phyloP scores from a whole-genome alignment of 495 filamentous ascomycete genomes.

The Staphylotrichum longicolle region DNA sequence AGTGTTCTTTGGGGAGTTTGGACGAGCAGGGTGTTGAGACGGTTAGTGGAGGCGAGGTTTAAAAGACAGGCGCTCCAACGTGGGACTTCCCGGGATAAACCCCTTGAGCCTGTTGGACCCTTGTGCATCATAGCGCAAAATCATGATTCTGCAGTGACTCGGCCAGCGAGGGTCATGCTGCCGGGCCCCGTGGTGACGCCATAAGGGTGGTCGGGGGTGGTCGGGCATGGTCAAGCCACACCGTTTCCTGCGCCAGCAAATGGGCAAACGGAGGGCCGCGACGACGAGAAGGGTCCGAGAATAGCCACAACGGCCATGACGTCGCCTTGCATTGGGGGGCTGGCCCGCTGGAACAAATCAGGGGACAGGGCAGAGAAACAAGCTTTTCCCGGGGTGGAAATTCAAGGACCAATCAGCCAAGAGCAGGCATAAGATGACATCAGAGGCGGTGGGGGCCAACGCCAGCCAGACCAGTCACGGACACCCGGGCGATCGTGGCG shows the following conservation, averaged over 20 bases:
- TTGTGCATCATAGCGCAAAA: conserved; percentile 29
- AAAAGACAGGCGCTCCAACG: conserved; percentile 18
- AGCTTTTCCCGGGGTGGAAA: conserved; percentile 20
- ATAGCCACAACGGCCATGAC: conserved; percentile 23
- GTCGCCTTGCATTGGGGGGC: conserved; percentile 9
- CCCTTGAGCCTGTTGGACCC: conserved; percentile 16
- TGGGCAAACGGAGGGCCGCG: neutral
- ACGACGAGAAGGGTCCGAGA: neutral
- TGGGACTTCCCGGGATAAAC: conserved; percentile 13
- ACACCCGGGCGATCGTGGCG: conserved; percentile 4
- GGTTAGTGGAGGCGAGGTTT: conserved; percentile 15
- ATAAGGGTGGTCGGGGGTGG: conserved; percentile 14
- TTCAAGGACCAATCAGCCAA: conserved; percentile 3
- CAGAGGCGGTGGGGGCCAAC: neutral
- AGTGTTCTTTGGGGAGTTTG: neutral
- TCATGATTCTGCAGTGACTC: conserved; percentile 19
- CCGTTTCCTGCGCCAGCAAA: neutral
- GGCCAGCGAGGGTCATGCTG: conserved; percentile 5
- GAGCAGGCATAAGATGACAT: conserved; percentile 22
- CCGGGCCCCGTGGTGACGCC: conserved; percentile 27
- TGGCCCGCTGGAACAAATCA: conserved; percentile 10
- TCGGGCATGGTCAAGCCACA: conserved; percentile 3
- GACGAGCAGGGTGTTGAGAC: conserved; percentile 20
- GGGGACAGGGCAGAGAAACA: conserved; percentile 18
- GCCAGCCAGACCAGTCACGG: neutral